These are phyloP conservation scores for Colletotrichum lupini DNA, from an alignment of 2,329 filamentous ascomycete genomes.

Conservation along the genomic window DNA sequence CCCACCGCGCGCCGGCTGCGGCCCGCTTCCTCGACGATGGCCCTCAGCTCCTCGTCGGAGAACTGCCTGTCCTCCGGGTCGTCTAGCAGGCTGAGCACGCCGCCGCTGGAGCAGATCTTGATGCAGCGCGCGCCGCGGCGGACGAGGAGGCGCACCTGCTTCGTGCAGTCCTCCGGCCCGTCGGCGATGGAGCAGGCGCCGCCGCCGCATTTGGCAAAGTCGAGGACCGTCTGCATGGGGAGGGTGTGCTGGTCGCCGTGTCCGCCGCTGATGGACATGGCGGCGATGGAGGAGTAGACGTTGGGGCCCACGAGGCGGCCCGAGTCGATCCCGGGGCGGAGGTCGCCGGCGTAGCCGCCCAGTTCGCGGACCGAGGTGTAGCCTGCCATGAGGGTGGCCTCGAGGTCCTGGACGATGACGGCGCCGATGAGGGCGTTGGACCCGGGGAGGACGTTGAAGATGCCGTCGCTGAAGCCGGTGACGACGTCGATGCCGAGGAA, in stretches of 20 bases:
- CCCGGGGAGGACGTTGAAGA: slow-evolving; percentile 37
- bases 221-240: slow-evolving; percentile 47
- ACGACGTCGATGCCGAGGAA: slow-evolving; percentile 49
- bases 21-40: slow-evolving; percentile 56
- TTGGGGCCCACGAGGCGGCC: slow-evolving; percentile 58
- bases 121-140: slow-evolving; percentile 59
- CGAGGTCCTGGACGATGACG: slow-evolving; percentile 52
- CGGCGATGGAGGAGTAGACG: slow-evolving; percentile 57
- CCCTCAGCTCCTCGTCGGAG: slow-evolving; percentile 53
- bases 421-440: slow-evolving; percentile 50
- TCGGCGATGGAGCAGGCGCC: slow-evolving; percentile 52
- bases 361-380: slow-evolving; percentile 64
- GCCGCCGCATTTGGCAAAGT: slow-evolving; percentile 45
- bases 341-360: slow-evolving; percentile 57
- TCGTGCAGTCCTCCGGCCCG: slow-evolving; percentile 57
- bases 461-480: slow-evolving; percentile 33
- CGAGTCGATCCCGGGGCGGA: slow-evolving; percentile 54
- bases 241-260: slow-evolving; percentile 58
- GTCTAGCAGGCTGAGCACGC: slow-evolving; percentile 55
- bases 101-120: slow-evolving; percentile 58
- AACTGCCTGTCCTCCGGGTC: slow-evolving; percentile 56
- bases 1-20: slow-evolving; percentile 52
- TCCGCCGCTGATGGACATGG: slow-evolving; percentile 59
- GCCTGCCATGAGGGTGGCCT: slow-evolving; percentile 56
- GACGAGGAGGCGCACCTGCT: slow-evolving; percentile 54